These are phyloP conservation scores for Sordariomycetes sp. DNA, from an alignment of 2,329 filamentous ascomycete species.

Conservation along the genomic window DNA sequence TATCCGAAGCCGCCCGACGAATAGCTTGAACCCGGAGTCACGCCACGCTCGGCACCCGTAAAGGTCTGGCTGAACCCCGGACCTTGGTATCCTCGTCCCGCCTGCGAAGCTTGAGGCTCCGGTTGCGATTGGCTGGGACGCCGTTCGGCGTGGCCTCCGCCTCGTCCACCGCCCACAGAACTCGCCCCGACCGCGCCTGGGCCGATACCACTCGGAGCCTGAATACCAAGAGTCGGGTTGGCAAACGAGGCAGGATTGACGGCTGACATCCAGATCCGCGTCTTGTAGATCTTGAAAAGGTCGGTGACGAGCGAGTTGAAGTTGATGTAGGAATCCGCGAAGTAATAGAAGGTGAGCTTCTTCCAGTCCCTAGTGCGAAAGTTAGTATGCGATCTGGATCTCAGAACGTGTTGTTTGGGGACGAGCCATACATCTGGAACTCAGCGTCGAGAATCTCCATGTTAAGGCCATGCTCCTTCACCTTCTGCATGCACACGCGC, in stretches of 20 bases:
- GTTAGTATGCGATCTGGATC: constrained; percentile 2
- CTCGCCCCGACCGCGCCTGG: constrained; percentile 45
- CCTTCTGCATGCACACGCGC: constrained; percentile 91
- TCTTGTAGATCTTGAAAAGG: constrained; percentile 98
- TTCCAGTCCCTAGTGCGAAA: constrained; percentile 75
- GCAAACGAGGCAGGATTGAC: constrained; percentile 96
- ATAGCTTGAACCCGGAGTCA: neutral
- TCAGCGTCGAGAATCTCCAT: constrained; percentile 99
- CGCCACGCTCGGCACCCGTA: neutral
- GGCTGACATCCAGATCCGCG: constrained; percentile 98
- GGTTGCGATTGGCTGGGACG: constrained; percentile 28
- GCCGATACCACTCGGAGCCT: constrained; percentile 56
- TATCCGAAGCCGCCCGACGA: constrained; percentile 1
- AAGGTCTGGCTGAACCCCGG: neutral
- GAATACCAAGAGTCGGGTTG: constrained; percentile 61
- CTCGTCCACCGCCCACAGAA: constrained; percentile 34
- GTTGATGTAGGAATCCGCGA: constrained; percentile 95
- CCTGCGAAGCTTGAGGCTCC: constrained; percentile 16
- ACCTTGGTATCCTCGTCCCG: constrained; percentile 1
- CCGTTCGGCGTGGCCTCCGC: constrained; percentile 33
- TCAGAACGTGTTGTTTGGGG: neutral
- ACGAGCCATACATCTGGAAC: constrained; percentile 78
- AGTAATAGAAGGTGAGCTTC: constrained; percentile 98
- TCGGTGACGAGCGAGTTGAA: constrained; percentile 97
- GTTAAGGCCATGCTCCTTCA: constrained; percentile 83